phyloP scores from a whole-genome alignment of 352 stramenopile genomes.

The Globisporangium megalacanthum region DNA sequence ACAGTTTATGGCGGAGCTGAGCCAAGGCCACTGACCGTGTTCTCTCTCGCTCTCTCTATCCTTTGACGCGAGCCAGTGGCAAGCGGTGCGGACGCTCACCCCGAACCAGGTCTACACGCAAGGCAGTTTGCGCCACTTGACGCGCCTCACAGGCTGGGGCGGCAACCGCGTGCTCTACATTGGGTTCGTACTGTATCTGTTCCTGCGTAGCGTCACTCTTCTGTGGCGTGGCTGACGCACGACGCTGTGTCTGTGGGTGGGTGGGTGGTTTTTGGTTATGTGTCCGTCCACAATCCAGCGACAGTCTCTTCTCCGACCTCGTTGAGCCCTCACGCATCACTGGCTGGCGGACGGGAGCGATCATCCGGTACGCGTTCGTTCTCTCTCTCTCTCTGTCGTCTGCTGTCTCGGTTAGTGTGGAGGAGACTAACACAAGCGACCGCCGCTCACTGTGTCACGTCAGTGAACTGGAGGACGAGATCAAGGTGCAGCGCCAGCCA shows the following conservation, averaged over 20 bases:
- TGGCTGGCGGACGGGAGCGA: slow-evolving; percentile 90
- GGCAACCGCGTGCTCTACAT: slow-evolving; percentile 90
- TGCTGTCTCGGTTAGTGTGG: no score
- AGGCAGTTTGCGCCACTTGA: slow-evolving; percentile 66
- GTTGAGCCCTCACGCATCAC: slow-evolving; percentile 91
- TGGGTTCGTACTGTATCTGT: slow-evolving; percentile 35
- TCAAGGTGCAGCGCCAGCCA: slow-evolving; percentile 49
- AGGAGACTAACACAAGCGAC: neutral
- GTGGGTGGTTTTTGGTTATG: no score
- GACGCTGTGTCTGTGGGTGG: neutral
- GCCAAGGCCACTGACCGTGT: no score
- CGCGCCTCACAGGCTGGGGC: slow-evolving; percentile 54
- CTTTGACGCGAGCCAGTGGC: slow-evolving; percentile 55
- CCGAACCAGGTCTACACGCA: slow-evolving; percentile 73
- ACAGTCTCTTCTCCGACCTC: slow-evolving; percentile 93
- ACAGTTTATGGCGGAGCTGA: neutral
- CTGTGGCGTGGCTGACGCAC: neutral
- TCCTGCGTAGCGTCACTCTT: neutral
- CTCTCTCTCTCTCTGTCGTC: neutral
- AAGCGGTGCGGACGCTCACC: slow-evolving; percentile 57
- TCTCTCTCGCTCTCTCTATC: no score
- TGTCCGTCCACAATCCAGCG: no score
- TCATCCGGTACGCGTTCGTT: slow-evolving; percentile 63
- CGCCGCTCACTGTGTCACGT: neutral
- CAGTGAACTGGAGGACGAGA: slow-evolving; percentile 85